Evolutionary conservation across 495 filamentous ascomycete genomes (phyloP).

Genomic region (Tuber magnatum): DNA sequence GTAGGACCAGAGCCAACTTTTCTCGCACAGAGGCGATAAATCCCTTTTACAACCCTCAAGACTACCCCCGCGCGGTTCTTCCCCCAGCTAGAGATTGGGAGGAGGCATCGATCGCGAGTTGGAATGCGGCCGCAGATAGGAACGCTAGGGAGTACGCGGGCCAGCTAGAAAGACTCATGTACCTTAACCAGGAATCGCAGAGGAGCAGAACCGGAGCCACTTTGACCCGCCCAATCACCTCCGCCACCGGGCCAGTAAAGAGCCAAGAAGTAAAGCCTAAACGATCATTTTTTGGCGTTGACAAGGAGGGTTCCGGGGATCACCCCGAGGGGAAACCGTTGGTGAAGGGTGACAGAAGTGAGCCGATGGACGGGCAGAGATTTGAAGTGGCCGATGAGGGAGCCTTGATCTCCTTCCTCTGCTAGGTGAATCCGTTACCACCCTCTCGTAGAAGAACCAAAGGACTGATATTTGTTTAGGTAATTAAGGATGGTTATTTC

Average conservation of each 20-base stretch:
- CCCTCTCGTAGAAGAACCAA: background rate
- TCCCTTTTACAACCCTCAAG: background rate
- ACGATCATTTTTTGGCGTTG: background rate
- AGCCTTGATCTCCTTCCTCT: background rate
- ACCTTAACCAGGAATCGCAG: background rate
- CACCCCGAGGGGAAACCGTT: background rate
- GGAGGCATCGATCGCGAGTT: background rate
- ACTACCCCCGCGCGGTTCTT: background rate
- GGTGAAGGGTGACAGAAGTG: background rate
- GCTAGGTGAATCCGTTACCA: background rate
- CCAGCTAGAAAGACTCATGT: background rate
- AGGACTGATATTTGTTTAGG: background rate
- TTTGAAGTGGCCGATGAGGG: background rate
- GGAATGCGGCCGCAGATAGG: background rate
- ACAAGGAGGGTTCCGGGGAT: background rate
- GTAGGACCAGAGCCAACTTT: background rate
- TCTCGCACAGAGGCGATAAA: background rate
- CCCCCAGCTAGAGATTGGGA: background rate
- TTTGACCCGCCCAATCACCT: background rate
- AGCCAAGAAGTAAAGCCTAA: background rate
- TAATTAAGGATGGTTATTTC: too few species aligned
- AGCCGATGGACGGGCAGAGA: background rate
- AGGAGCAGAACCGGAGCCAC: background rate
- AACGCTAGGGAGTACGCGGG: background rate
- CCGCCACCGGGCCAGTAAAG: background rate